A percentile compares a stretch with the other conserved stretches of the same genome.
Evolutionary conservation across 495 filamentous ascomycete species (phyloP).

Genomic region (Immersiella caudata): DNA sequence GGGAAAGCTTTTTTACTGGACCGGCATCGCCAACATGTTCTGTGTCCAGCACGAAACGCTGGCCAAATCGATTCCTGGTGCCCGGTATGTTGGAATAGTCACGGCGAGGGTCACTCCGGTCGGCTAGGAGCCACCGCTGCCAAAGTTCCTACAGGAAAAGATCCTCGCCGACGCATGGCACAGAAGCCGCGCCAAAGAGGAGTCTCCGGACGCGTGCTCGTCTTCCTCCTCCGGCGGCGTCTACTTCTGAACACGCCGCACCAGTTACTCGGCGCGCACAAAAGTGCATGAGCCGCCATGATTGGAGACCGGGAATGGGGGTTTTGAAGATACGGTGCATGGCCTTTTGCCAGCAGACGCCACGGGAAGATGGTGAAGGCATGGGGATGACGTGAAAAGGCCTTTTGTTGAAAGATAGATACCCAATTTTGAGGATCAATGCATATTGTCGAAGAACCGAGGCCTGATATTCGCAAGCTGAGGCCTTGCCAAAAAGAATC

Average conservation of each 20-base stretch:
- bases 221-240: neutral
- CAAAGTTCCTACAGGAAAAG: neutral
- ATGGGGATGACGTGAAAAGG: neutral
- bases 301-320: neutral
- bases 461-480: neutral
- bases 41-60: conserved; percentile 44
- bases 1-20: conserved; percentile 64
- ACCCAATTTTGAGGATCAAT: neutral
- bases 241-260: neutral
- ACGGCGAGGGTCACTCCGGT: conserved; percentile 14
- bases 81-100: conserved; percentile 20
- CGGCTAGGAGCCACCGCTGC: conserved; percentile 4
- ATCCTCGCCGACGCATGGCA: neutral
- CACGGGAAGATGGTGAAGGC: neutral
- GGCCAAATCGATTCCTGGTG: conserved; percentile 13
- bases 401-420: neutral
- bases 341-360: neutral
- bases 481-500: neutral
- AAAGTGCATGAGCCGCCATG: neutral
- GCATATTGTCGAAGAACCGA: neutral
- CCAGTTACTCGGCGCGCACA: neutral
- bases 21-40: conserved; percentile 48
- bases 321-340: neutral
- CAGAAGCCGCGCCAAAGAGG: neutral
- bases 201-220: neutral